Conservation (phyloP, 129 eudicot species). For the Logfia minima region DNA sequence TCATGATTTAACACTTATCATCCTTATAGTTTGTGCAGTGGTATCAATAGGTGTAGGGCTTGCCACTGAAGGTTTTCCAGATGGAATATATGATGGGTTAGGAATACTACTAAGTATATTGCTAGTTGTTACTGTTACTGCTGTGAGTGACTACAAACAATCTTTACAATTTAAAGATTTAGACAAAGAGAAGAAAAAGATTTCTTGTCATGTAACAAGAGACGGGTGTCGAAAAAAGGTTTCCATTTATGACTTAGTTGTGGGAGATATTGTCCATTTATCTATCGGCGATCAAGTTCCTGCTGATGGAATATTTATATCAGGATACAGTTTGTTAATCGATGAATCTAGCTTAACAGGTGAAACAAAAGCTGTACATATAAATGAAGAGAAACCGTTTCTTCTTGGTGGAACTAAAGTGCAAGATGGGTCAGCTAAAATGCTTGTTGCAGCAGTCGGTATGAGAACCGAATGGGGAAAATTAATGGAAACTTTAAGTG, state of each 20-base stretch:
- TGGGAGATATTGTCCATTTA: constrained; percentile 83
- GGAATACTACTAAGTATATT: constrained; percentile 78
- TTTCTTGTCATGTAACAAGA: constrained; percentile 71
- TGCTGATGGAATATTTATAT: constrained; percentile 83
- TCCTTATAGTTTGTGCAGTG: constrained; percentile 85
- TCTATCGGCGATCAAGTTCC: constrained; percentile 87
- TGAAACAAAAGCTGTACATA: constrained; percentile 64
- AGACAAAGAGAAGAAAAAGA: constrained; percentile 91
- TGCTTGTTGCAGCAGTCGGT: constrained; percentile 95
- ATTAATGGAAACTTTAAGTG: constrained; percentile 78
- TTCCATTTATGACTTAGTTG: constrained; percentile 75
- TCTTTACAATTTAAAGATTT: constrained; percentile 83
- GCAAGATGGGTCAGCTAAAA: constrained; percentile 85
- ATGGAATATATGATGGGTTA: constrained; percentile 81
- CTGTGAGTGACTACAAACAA: constrained; percentile 84
- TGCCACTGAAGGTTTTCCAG: constrained; percentile 82
- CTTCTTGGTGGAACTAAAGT: constrained; percentile 85
- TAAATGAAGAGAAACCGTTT: constrained; percentile 62
- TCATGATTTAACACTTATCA: constrained; percentile 80
- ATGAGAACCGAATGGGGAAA: constrained; percentile 99
- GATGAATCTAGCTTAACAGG: constrained; percentile 93
- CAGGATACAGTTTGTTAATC: constrained; percentile 71
- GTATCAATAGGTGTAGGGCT: constrained; percentile 88
- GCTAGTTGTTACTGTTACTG: constrained; percentile 78
- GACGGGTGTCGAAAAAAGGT: constrained; percentile 78